These are phyloP conservation scores for Eucalyptus erythrocorys DNA, from an alignment of 345 rosid genomes.

Conservation along the genomic window DNA sequence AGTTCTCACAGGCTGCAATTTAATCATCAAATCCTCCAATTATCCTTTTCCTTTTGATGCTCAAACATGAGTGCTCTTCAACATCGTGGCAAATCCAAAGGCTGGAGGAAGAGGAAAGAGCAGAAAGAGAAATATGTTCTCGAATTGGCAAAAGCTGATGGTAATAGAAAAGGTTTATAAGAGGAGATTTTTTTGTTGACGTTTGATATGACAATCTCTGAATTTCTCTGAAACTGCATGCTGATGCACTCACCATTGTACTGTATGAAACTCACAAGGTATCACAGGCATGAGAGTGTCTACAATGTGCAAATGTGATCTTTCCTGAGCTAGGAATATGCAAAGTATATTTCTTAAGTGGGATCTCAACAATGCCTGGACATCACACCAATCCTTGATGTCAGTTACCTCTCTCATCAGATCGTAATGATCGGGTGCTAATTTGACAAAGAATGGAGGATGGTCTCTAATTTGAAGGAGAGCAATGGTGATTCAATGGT, in stretches of 20 bases:
- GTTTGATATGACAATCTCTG: not conserved
- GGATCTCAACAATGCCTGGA: not conserved
- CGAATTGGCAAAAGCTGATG: not conserved
- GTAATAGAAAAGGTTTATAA: not conserved
- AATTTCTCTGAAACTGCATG: not conserved
- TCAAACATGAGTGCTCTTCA: not conserved
- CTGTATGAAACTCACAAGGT: not conserved
- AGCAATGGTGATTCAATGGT: not conserved
- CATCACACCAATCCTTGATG: not conserved
- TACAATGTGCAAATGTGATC: not conserved
- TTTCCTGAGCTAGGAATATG: not conserved
- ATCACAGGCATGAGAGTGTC: not conserved
- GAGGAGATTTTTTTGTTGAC: not conserved
- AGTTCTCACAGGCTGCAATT: not conserved
- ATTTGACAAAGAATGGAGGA: not conserved
- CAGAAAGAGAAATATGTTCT: not conserved
- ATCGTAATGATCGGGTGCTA: not conserved
- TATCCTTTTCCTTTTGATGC: not conserved
- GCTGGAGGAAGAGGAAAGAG: not conserved
- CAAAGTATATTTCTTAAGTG: not conserved
- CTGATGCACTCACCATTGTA: not conserved
- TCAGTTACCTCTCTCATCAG: not conserved
- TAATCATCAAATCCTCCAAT: not conserved
- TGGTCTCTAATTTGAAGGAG: not conserved
- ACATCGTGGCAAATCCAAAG: not conserved